phyloP scores from a whole-genome alignment of 2,329 filamentous ascomycete species.

The Dichotomopilus funicola region DNA sequence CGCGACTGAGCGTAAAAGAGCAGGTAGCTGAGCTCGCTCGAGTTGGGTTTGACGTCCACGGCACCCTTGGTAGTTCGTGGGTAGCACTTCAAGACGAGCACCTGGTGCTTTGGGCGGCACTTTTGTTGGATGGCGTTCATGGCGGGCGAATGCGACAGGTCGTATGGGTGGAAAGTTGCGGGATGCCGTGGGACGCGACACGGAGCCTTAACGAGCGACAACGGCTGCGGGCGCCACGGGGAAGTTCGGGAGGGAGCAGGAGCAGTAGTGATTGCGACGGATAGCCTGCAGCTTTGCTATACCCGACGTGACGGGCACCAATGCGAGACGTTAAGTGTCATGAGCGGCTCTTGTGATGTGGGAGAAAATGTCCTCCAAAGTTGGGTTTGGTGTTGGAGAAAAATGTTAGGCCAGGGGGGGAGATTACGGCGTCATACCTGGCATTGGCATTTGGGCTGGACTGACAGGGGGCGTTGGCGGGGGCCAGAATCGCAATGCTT shows the following conservation, averaged over 20 bases:
- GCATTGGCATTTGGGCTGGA: conserved; percentile 7
- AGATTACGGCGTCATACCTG: conserved; percentile 15
- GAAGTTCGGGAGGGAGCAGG: no score
- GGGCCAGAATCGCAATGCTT: background rate
- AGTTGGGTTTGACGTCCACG: conserved; percentile 90
- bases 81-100: conserved; percentile 93
- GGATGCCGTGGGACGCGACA: background rate
- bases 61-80: conserved; percentile 85
- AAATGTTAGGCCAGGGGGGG: conserved; percentile 12
- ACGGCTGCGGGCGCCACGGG: no score
- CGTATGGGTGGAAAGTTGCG: background rate
- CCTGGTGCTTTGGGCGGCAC: conserved; percentile 91
- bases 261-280: no score
- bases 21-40: conserved; percentile 92
- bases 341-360: conserved; percentile 2
- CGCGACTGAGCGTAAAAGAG: conserved; percentile 95
- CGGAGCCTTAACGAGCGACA: background rate
- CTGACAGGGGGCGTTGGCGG: conserved; percentile 5
- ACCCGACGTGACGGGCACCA: no score
- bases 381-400: conserved; percentile 9
- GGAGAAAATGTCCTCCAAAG: conserved; percentile 2
- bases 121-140: conserved; percentile 62
- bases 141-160: conserved; percentile 19
- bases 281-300: no score
- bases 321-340: no score